phyloP scores from a whole-genome alignment of 768 basidiomycete genomes.

The Rhizopogon vinicolor region DNA sequence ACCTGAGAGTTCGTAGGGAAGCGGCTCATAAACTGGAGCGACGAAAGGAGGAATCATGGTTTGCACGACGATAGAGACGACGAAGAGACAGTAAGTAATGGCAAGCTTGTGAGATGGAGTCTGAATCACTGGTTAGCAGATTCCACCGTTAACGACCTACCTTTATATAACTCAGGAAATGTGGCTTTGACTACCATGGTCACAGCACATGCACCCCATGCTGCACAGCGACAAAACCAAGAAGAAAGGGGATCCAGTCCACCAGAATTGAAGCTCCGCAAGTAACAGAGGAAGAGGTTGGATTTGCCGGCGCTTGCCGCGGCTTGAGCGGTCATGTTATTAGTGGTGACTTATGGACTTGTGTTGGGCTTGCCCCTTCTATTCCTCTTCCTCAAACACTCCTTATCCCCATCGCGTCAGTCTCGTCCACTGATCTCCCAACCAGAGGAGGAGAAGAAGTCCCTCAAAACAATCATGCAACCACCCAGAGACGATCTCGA shows the following conservation, averaged over 20 bases:
- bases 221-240: not conserved
- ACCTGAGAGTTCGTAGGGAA: slow-evolving; percentile 2
- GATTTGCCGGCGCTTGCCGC: too few relatives aligned
- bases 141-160: not conserved
- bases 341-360: slow-evolving; percentile 26
- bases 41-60: not conserved
- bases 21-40: slow-evolving; percentile 2
- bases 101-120: not conserved
- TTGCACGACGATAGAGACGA: slow-evolving; percentile 1
- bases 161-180: not conserved
- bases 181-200: not conserved
- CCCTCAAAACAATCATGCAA: slow-evolving; percentile 68
- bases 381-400: slow-evolving; percentile 18
- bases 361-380: slow-evolving; percentile 26
- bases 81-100: not conserved
- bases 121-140: too few relatives aligned
- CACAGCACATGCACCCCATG: not conserved
- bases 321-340: slow-evolving; percentile 7
- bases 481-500: slow-evolving; percentile 52
- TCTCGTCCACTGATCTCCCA: slow-evolving; percentile 7
- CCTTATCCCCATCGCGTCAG: slow-evolving; percentile 3
- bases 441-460: slow-evolving; percentile 23
- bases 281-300: not conserved
- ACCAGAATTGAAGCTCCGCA: not conserved
- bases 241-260: not conserved